Conservation (phyloP, 1,139 yeast genomes). For the Candida smagusa region DNA sequence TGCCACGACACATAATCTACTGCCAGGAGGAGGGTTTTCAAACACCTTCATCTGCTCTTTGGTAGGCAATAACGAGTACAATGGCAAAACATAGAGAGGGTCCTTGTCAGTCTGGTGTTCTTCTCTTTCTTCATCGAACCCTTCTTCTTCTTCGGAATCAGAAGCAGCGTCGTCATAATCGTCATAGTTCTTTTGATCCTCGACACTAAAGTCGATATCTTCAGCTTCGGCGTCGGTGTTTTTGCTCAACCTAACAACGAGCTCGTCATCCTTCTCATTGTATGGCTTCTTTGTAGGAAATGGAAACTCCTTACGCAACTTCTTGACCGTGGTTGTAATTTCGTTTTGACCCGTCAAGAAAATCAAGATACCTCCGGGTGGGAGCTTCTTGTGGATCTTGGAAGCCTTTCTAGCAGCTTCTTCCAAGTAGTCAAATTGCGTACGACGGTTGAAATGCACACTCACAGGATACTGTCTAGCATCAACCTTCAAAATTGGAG, state of each 20-base stretch:
- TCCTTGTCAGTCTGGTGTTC: conserved; percentile 74
- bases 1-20: conserved; percentile 88
- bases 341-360: conserved; percentile 95
- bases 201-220: conserved; percentile 78
- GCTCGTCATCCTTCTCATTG: conserved; percentile 24
- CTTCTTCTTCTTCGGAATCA: conserved; percentile 75
- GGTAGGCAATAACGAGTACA: conserved; percentile 89
- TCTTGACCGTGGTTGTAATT: conserved; percentile 71
- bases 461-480: conserved; percentile 96
- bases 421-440: conserved; percentile 74
- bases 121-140: conserved; percentile 79
- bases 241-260: conserved; percentile 52
- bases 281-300: conserved; percentile 23
- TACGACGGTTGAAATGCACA: conserved; percentile 80
- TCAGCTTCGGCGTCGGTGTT: conserved; percentile 79
- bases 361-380: conserved; percentile 91
- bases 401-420: conserved; percentile 84
- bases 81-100: conserved; percentile 86
- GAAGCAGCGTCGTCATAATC: conserved; percentile 33
- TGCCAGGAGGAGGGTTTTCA: conserved; percentile 77
- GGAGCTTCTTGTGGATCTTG: conserved; percentile 81
- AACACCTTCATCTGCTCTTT: conserved; percentile 94
- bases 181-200: conserved; percentile 30
- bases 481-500: conserved; percentile 87
- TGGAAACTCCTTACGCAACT: conserved; percentile 68